Percentiles rank a stretch among this genome's conserved stretches.
These are phyloP conservation scores for Phaeosphaeria sp. DNA, from an alignment of 2,329 filamentous ascomycete species.

Conservation along the genomic window DNA sequence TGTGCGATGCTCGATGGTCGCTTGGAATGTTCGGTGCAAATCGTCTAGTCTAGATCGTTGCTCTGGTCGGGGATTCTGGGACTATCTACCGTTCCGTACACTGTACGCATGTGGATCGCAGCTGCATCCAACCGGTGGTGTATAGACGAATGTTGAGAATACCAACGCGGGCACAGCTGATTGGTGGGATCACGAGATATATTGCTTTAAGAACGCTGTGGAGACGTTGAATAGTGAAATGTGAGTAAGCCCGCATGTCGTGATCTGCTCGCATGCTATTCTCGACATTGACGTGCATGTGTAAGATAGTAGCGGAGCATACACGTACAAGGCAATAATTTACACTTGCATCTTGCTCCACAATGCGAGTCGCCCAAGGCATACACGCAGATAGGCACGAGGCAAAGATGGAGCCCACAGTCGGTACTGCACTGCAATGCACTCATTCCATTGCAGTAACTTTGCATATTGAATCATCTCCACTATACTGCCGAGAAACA, in stretches of 20 bases:
- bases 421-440: conserved; percentile 1
- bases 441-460: conserved; percentile 5
- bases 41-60: background rate
- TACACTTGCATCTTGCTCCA: too few relatives aligned
- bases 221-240: background rate
- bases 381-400: background rate
- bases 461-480: conserved; percentile 1
- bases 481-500: conserved; percentile 1
- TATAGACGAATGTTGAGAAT: background rate
- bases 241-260: background rate
- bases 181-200: background rate
- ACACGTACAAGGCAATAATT: background rate
- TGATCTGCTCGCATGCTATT: background rate
- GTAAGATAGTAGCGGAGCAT: background rate
- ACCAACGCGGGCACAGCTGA: background rate
- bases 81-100: too few relatives aligned
- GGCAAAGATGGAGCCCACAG: background rate
- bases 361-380: background rate
- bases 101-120: too few relatives aligned
- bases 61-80: too few relatives aligned
- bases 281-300: background rate
- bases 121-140: too few relatives aligned
- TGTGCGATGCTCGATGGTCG: background rate
- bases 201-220: background rate
- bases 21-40: background rate